Evolutionary conservation across 2,329 filamentous ascomycete genomes (phyloP).

Genomic region (Hypoxylon sp.): DNA sequence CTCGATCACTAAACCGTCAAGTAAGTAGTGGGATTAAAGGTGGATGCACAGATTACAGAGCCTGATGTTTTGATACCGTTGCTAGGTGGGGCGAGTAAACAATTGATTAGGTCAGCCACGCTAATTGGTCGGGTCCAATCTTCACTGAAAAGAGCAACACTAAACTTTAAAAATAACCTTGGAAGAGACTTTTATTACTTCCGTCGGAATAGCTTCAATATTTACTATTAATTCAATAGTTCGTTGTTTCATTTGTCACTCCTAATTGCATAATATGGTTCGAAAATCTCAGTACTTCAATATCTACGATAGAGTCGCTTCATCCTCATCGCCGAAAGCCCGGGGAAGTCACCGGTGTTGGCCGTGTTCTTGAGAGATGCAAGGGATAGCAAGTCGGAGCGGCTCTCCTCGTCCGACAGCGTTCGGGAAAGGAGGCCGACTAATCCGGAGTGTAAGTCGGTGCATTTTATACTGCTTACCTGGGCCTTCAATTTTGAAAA

Average conservation of each 20-base stretch:
- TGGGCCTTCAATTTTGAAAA: background rate
- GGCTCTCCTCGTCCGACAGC: background rate
- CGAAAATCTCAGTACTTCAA: background rate
- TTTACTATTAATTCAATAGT: too few relatives aligned
- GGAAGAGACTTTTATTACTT: background rate
- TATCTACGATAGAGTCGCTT: background rate
- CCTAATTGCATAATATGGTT: background rate
- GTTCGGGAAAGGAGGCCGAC: background rate
- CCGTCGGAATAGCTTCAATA: background rate
- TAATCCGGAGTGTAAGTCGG: background rate
- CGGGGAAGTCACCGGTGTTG: background rate
- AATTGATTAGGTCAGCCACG: conserved; percentile 24
- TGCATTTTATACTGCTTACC: background rate
- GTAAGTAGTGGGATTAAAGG: conserved; percentile 5
- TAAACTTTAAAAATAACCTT: background rate
- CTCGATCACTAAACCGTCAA: conserved; percentile 5
- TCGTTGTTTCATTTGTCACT: too few relatives aligned
- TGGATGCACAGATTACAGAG: conserved; percentile 14
- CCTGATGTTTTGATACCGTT: conserved; percentile 45
- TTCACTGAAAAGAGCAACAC: background rate
- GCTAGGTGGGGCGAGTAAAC: conserved; percentile 43
- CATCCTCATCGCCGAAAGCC: background rate
- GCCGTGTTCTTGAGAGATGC: background rate
- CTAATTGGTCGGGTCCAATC: conserved; percentile 22
- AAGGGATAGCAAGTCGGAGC: background rate